Base-by-base conservation (phyloP, 2,329 filamentous ascomycete species). In the Diplodia corticola region DNA sequence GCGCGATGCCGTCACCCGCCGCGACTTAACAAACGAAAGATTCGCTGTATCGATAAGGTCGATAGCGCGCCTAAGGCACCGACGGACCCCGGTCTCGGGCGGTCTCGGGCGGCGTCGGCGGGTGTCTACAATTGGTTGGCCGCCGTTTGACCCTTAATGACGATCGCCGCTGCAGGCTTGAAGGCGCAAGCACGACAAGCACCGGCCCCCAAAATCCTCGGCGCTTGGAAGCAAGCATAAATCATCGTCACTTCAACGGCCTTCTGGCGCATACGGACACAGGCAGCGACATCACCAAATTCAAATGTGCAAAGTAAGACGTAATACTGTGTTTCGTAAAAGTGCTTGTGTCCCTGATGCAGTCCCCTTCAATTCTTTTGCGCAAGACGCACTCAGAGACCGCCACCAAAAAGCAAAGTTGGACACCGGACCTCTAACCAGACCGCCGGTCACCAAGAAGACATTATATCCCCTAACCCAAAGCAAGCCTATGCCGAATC, bases 401-500 rank as follows among this genome's bases (percentile, higher is more conserved):
- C n/a, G 7, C 53, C n/a, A 28, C 26, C 22, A 48, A 57, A 57
- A 59, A 60, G 12, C 37, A 40, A 60, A 60, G 40, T 44, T 13
- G 40, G 55, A 60, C 37, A 60, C 55, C 55, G 55, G 55, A 60
- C 55, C 55, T 60, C 55, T 60, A 60, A 46, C 55, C 55, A 46
- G 55, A 60, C 55, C 55, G 24, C 55, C 55, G 37, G 24, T 48
- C 22, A 20, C 35, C 35, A 54, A 64, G 49, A 64, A 54, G 40
- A 53, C 61, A 64, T 64, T 64, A 28, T 28, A 64, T 51, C n/a
- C 61, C 61, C 44, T 12, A 60, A 40, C 55, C 49, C 48, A 64
- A 44, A 60, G 61, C 61, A 64, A 54, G 24, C 61, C 49, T 53
- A 64, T 54, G 61, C 61, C 61, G 49, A 60, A 12, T 60, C n/a